Base-by-base conservation (phyloP, 139 green algal species). In the Eudorina sp. region DNA sequence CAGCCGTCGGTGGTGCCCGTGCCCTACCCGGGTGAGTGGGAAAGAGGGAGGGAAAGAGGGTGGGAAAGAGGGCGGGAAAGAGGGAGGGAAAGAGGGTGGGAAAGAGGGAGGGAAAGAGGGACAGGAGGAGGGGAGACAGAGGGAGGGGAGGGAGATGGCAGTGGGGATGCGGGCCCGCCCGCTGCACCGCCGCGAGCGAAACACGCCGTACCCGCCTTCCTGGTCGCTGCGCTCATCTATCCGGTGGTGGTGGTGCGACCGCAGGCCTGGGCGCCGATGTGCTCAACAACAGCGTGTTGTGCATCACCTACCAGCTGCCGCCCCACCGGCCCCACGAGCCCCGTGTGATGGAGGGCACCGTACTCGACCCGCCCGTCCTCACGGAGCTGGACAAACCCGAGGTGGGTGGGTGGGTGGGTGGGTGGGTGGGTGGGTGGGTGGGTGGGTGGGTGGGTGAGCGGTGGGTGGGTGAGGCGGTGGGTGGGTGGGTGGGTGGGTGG, bases 241-340 rank as follows among this genome's bases (percentile, higher is more conserved):
- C n/a, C n/a, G n/a, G n/a, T n/a, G n/a, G n/a, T n/a, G n/a, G n/a
- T n/a, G n/a, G n/a, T n/a, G n/a, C 53, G 7, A 11, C 6, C 34
- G 0, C 79, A 86, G 78, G 74, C 70, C 88, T 98, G 43, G 94
- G 94, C 43, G 89, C 92, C 21, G 96, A 97, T 85, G 93, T 99
- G 48, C 93, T 84, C 7, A 75, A 87, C 88, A 99, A 99, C 90
- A 60, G 90, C 68, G 96, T 97, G 14, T 83, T 97, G 68, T 96
- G 90, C 79, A 92, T 90, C 55, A 84, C 88, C 13, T 98, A 96
- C 94, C 64, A 83, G 46, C 88, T 96, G 70, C 95, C 96, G 9
- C 88, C 85, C 7, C 91, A 96, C 85, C 83, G 94, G 62, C 81
- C 69, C 18, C 96, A 98, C 90, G 38, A 91, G 88, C 85, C 90